Evolutionary conservation across 805 yeast genomes (phyloP).

Genomic region (Candida rishiriensis): DNA sequence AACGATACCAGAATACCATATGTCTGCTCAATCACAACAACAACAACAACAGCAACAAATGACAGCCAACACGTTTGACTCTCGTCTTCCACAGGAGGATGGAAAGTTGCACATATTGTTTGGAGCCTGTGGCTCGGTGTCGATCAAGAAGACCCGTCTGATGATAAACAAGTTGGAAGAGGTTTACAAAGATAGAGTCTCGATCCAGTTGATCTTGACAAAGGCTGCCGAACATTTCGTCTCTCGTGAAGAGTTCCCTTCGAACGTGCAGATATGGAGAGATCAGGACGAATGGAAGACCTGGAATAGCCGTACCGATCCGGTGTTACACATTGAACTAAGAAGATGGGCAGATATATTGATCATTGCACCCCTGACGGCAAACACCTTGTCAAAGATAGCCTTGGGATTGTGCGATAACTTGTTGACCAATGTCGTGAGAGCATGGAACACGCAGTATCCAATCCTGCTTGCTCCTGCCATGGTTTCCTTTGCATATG

Average conservation of each 20-base stretch:
- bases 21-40: background rate
- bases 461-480: slow-evolving; percentile 58
- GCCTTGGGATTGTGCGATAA: slow-evolving; percentile 57
- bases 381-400: slow-evolving; percentile 53
- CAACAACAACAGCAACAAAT: background rate
- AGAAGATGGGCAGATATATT: slow-evolving; percentile 96
- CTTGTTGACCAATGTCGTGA: slow-evolving; percentile 50
- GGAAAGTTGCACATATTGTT: slow-evolving; percentile 51
- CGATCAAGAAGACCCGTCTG: slow-evolving; percentile 46
- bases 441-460: slow-evolving; percentile 59
- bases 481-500: slow-evolving; percentile 58
- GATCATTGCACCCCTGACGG: slow-evolving; percentile 76
- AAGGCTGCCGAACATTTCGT: slow-evolving; percentile 50
- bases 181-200: slow-evolving; percentile 47
- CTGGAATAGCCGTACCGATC: slow-evolving; percentile 53
- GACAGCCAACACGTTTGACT: slow-evolving; percentile 26
- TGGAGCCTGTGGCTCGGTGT: slow-evolving; percentile 56
- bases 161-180: slow-evolving; percentile 50
- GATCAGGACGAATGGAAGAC: slow-evolving; percentile 54
- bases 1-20: too few species aligned
- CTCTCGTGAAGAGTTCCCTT: slow-evolving; percentile 40
- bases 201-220: slow-evolving; percentile 52
- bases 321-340: slow-evolving; percentile 63
- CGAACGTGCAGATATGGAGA: slow-evolving; percentile 49
- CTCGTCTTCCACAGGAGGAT: slow-evolving; percentile 45